A percentile compares a stretch with the other conserved stretches of the same genome.
Conservation (phyloP, 1,284 basidiomycete genomes). For the Marasmius fiardii region DNA sequence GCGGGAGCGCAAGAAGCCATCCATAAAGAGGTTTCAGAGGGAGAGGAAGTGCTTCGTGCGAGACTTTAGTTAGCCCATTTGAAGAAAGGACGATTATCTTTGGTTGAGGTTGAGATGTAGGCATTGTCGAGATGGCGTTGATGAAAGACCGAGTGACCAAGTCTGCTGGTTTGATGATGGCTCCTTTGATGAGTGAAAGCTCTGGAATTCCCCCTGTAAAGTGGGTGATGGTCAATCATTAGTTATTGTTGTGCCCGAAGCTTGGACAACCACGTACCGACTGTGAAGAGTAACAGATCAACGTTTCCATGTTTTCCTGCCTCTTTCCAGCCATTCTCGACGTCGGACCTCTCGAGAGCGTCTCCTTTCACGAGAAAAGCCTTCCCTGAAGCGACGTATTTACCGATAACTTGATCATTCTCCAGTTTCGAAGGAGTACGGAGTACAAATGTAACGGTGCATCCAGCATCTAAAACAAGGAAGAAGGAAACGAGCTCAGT, state of each 20-base stretch:
- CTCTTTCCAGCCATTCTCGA: constrained; percentile 41
- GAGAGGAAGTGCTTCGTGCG: constrained; percentile 45
- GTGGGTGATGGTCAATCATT: neutral
- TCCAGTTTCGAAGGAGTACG: constrained; percentile 42
- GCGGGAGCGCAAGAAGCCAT: constrained; percentile 31
- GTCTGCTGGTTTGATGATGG: constrained; percentile 40
- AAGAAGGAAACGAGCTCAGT: neutral
- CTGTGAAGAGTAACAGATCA: constrained; percentile 46
- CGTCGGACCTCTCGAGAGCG: constrained; percentile 40
- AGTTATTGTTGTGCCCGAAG: too few relatives aligned
- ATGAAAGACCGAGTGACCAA: constrained; percentile 48
- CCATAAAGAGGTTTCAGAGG: constrained; percentile 39
- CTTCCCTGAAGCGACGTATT: constrained; percentile 37
- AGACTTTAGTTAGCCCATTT: constrained; percentile 42
- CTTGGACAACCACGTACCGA: constrained; percentile 43
- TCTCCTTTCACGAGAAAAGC: constrained; percentile 48
- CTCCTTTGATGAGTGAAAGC: constrained; percentile 40
- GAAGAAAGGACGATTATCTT: constrained; percentile 52
- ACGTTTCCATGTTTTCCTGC: constrained; percentile 31
- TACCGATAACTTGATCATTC: constrained; percentile 38
- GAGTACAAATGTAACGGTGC: constrained; percentile 49
- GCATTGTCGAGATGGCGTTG: constrained; percentile 46
- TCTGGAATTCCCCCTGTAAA: constrained; percentile 34
- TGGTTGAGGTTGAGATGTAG: constrained; percentile 31
- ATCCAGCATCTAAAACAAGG: constrained; percentile 33